Evolutionary conservation across 2,329 filamentous ascomycete genomes (phyloP).

Genomic region (Cadophora luteo-olivacea): DNA sequence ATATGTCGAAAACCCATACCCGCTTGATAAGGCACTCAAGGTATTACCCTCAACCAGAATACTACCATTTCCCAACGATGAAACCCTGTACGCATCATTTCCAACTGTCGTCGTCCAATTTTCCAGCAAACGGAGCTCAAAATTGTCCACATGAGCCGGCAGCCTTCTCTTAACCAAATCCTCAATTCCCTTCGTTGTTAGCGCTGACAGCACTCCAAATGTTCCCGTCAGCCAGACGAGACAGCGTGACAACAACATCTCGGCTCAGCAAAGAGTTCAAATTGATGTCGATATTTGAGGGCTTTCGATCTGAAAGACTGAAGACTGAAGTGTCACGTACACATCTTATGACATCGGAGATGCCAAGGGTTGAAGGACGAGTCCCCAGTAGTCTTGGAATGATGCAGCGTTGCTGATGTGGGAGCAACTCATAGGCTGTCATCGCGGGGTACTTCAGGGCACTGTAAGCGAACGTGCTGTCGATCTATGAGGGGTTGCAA

Average conservation of each 20-base stretch:
- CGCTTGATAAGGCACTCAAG: conserved; percentile 45
- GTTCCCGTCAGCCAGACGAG: neutral
- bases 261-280: neutral
- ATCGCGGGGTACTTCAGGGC: neutral
- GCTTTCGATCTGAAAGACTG: neutral
- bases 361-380: neutral
- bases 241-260: neutral
- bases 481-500: no score
- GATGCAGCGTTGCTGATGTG: neutral
- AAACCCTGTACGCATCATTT: conserved; percentile 36
- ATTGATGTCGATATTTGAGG: neutral
- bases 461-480: no score
- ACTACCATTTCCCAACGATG: conserved; percentile 36
- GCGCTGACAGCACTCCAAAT: conserved; percentile 2
- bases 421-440: neutral
- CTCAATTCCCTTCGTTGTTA: conserved; percentile 32
- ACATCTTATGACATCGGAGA: neutral
- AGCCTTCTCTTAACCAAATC: conserved; percentile 34
- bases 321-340: neutral
- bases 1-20: conserved; percentile 36
- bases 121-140: conserved; percentile 30
- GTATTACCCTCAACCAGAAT: conserved; percentile 46
- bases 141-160: conserved; percentile 32
- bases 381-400: neutral
- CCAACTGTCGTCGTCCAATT: conserved; percentile 17